These are phyloP conservation scores for Crassisporium funariophilum DNA, from an alignment of 768 basidiomycete species.

Conservation along the genomic window DNA sequence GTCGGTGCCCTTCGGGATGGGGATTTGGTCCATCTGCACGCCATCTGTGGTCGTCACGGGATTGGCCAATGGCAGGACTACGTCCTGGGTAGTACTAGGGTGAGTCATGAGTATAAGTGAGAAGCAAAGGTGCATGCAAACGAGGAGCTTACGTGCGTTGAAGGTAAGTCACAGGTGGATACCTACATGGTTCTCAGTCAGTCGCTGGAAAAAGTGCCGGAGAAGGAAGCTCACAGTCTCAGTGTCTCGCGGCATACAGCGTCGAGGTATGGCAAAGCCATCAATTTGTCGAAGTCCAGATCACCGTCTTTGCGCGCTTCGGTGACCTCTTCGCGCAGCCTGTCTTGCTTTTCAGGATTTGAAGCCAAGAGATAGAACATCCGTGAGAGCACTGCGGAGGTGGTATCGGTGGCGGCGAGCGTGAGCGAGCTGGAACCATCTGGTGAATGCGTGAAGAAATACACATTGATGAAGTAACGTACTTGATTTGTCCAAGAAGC, in stretches of 20 bases:
- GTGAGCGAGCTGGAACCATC: conserved; percentile 29
- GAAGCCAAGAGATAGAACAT: conserved; percentile 31
- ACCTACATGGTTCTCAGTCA: conserved; percentile 10
- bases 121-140: too few species aligned
- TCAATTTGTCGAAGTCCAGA: conserved; percentile 34
- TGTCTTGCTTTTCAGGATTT: conserved; percentile 36
- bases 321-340: conserved; percentile 32
- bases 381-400: conserved; percentile 34
- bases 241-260: conserved; percentile 40
- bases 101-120: too few species aligned
- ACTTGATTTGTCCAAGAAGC: conserved; percentile 32
- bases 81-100: too few species aligned
- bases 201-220: background rate
- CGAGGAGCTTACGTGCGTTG: background rate
- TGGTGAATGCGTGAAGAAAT: background rate
- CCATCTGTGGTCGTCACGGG: background rate
- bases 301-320: conserved; percentile 22
- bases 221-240: conserved; percentile 27
- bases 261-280: conserved; percentile 35
- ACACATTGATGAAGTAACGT: conserved; percentile 7
- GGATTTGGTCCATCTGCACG: conserved; percentile 20
- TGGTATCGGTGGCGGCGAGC: conserved; percentile 43
- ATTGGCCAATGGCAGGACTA: too few species aligned
- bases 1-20: conserved; percentile 30
- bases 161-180: conserved; percentile 20